These are phyloP conservation scores for Coemansia sp. DNA, from an alignment of 192 early-diverging fungal species.

Conservation along the genomic window DNA sequence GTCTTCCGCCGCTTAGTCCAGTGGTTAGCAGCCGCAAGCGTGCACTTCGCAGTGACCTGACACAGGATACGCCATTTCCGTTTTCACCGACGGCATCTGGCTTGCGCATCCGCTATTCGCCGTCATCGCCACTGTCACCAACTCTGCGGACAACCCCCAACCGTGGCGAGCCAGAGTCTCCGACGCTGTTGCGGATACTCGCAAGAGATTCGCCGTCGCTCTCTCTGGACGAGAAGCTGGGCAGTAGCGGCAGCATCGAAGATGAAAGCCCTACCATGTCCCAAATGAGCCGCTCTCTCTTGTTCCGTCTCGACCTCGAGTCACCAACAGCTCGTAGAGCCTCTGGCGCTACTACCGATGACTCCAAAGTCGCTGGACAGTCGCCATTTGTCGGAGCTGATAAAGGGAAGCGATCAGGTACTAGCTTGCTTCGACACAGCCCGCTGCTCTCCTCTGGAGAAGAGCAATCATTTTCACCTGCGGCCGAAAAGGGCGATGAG, in stretches of 20 bases:
- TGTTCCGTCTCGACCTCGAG: conserved; percentile 49
- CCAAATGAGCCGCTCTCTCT: conserved; percentile 50
- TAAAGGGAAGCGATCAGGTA: background rate
- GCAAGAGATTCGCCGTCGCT: conserved; percentile 34
- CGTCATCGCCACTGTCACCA: conserved; percentile 50
- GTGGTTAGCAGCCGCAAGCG: conserved; percentile 53
- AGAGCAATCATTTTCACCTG: background rate
- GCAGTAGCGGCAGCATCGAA: conserved; percentile 19
- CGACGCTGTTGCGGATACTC: conserved; percentile 40
- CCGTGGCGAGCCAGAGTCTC: conserved; percentile 51
- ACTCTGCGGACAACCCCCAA: conserved; percentile 33
- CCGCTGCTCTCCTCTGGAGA: conserved; percentile 15
- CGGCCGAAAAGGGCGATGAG: background rate
- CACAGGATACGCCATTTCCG: conserved; percentile 32
- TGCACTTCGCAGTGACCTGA: conserved; percentile 26
- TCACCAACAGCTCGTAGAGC: conserved; percentile 33
- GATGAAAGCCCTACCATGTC: conserved; percentile 52
- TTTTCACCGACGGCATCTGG: conserved; percentile 48
- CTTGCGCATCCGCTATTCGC: conserved; percentile 48
- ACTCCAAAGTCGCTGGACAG: background rate
- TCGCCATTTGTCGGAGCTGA: conserved; percentile 25
- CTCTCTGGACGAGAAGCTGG: conserved; percentile 41
- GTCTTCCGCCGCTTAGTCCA: conserved; percentile 54
- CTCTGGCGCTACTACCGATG: background rate
- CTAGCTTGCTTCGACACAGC: conserved; percentile 12